Evolutionary conservation across 495 filamentous ascomycete species (phyloP), one percentile per base, ranked within the genome.

Genomic region (Penicillium parvum): DNA sequence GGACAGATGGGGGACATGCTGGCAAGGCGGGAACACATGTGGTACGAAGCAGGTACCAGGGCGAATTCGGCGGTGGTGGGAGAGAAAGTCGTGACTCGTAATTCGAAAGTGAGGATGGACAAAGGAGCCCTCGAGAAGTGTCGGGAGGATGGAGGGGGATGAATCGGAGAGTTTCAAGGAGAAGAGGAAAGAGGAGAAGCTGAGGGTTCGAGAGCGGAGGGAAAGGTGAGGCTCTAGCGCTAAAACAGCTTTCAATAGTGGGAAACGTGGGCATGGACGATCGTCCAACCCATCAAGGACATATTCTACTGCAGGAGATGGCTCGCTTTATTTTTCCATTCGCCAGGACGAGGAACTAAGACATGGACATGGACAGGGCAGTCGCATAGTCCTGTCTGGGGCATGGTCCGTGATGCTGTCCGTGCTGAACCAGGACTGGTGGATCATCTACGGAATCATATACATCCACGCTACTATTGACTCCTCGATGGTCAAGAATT

Each of bases 321-420:
- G 40, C 37, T 28, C 18, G 21, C 41, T 8, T 10, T 20, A 17
- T 18, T 28, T 15, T 28, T 7, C 37, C 3, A 39, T 26, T 39
- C 37, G 37, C 14, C 23, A 22, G 23, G 29, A 19, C n/a, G n/a
- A n/a, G n/a, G 32, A 19, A 43, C 25, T 19, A 17, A 27, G 36
- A 30, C 33, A 39, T 43, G 32, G 49, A n/a, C n/a, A n/a, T n/a
- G n/a, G n/a, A n/a, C n/a, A n/a, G n/a, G n/a, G n/a, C n/a, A n/a
- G n/a, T n/a, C n/a, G n/a, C n/a, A n/a, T n/a, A n/a, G n/a, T n/a
- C n/a, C n/a, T n/a, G n/a, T n/a, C n/a, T n/a, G 40, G 44, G 42
- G 27, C 29, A 50, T 57, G 59, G 57, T 58, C 56, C 59, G 57
- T 63, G 59, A 48, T 26, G 43, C 29, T 53, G 59, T 63, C 59